Conservation (phyloP, 1,284 basidiomycete species). For the Singerocomus inundabilis region DNA sequence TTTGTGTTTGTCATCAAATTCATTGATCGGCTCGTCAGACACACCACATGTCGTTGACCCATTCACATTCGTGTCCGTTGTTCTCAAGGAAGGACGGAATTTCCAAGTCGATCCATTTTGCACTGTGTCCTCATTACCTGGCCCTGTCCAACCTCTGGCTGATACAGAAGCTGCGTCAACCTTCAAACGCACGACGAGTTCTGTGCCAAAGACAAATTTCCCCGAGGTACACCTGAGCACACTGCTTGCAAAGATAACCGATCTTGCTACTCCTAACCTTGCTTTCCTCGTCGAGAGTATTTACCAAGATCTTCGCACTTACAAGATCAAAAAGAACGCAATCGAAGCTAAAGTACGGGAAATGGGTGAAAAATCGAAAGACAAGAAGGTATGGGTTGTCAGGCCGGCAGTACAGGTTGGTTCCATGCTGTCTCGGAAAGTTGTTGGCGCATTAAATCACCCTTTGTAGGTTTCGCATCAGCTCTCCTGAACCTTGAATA, state of each 20-base stretch:
- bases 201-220: conserved; percentile 57
- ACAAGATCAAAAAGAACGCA: conserved; percentile 77
- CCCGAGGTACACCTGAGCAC: conserved; percentile 61
- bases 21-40: conserved; percentile 45
- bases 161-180: conserved; percentile 11
- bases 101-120: conserved; percentile 34
- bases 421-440: conserved; percentile 1
- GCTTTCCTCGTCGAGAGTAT: conserved; percentile 69
- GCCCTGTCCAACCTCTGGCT: conserved; percentile 22
- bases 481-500: conserved; percentile 6
- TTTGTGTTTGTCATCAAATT: not conserved
- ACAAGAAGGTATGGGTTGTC: conserved; percentile 68
- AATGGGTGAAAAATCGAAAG: conserved; percentile 67
- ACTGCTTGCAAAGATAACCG: conserved; percentile 56
- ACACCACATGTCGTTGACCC: conserved; percentile 72
- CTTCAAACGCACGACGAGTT: conserved; percentile 38
- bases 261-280: conserved; percentile 56
- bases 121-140: conserved; percentile 42
- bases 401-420: conserved; percentile 43
- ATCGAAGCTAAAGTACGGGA: conserved; percentile 78
- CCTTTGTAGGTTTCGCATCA: conserved; percentile 12
- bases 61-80: conserved; percentile 65
- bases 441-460: not conserved
- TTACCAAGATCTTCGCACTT: conserved; percentile 59
- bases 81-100: conserved; percentile 37